These are phyloP conservation scores for Ogataea henricii DNA, from an alignment of 805 yeast genomes.

Conservation along the genomic window DNA sequence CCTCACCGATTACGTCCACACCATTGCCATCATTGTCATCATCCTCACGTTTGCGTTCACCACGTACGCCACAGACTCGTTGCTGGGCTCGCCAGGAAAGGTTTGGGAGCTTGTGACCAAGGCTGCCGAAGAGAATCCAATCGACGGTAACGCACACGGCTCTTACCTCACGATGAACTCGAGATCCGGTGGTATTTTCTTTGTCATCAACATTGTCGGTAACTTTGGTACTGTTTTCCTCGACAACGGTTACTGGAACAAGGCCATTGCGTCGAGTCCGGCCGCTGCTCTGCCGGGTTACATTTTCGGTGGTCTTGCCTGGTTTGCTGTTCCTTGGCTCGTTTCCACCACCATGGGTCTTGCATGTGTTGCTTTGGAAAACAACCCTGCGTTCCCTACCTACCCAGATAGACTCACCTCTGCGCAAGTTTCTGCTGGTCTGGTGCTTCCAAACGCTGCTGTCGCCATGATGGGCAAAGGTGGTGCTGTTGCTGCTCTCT, in stretches of 20 bases:
- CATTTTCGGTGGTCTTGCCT: conserved; percentile 82
- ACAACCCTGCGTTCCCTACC: conserved; percentile 72
- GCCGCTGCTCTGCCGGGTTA: conserved; percentile 86
- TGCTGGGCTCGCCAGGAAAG: conserved; percentile 78
- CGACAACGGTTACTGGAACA: conserved; percentile 37
- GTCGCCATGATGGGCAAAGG: conserved; percentile 82
- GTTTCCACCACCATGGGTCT: conserved; percentile 84
- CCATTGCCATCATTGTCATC: conserved; percentile 76
- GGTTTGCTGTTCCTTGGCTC: conserved; percentile 89
- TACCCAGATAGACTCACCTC: conserved; percentile 67
- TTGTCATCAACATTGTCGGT: conserved; percentile 85
- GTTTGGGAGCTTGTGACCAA: conserved; percentile 74
- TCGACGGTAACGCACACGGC: conserved; percentile 80
- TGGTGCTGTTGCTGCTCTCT: conserved; percentile 81
- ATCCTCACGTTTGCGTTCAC: conserved; percentile 80
- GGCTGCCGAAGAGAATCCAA: conserved; percentile 62
- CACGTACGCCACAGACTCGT: conserved; percentile 67
- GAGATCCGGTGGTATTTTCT: conserved; percentile 82
- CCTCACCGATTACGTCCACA: conserved; percentile 77
- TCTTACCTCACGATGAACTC: conserved; percentile 88
- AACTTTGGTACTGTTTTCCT: conserved; percentile 46
- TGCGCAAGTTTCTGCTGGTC: conserved; percentile 78
- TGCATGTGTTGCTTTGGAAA: conserved; percentile 76
- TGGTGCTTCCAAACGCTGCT: conserved; percentile 78
- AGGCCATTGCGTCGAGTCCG: conserved; percentile 59